Conservation (phyloP, 306 rosid genomes). For the Sicyos edulis region DNA sequence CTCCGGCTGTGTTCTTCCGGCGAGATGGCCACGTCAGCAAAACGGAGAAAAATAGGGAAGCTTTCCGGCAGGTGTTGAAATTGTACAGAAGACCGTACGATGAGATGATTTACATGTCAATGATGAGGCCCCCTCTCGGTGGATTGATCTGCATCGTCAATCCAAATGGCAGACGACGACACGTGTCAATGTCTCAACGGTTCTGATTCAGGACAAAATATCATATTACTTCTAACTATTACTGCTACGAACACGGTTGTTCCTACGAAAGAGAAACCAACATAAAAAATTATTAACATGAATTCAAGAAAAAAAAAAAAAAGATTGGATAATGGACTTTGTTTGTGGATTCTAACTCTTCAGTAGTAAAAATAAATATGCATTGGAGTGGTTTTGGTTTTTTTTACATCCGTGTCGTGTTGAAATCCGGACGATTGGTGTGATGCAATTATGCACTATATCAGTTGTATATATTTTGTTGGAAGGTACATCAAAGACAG, state of each 20-base stretch:
- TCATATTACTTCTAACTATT: not conserved
- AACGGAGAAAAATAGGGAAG: constrained; percentile 55
- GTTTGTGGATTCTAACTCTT: not conserved
- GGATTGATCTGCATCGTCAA: constrained; percentile 90
- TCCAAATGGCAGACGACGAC: constrained; percentile 71
- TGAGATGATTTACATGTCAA: constrained; percentile 85
- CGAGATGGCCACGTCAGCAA: constrained; percentile 49
- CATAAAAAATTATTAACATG: not conserved
- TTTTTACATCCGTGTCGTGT: no score
- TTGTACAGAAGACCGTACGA: constrained; percentile 77
- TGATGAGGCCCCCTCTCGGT: constrained; percentile 95
- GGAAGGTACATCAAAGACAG: no score
- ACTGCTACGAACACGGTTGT: not conserved
- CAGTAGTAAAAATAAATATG: constrained; percentile 33
- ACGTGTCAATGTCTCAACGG: constrained; percentile 86
- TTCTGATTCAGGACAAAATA: constrained; percentile 31
- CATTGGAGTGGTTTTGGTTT: constrained; percentile 10
- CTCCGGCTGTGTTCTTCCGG: constrained; percentile 83
- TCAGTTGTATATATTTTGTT: no score
- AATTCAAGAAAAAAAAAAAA: not conserved
- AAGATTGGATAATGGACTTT: not conserved
- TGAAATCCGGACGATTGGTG: no score
- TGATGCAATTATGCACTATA: no score
- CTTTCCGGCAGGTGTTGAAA: constrained; percentile 62
- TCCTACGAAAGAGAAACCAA: not conserved